Evolutionary conservation across 2,329 filamentous ascomycete species (phyloP), one percentile per base, ranked within the genome.

Genomic region (Colletotrichum eleusines): DNA sequence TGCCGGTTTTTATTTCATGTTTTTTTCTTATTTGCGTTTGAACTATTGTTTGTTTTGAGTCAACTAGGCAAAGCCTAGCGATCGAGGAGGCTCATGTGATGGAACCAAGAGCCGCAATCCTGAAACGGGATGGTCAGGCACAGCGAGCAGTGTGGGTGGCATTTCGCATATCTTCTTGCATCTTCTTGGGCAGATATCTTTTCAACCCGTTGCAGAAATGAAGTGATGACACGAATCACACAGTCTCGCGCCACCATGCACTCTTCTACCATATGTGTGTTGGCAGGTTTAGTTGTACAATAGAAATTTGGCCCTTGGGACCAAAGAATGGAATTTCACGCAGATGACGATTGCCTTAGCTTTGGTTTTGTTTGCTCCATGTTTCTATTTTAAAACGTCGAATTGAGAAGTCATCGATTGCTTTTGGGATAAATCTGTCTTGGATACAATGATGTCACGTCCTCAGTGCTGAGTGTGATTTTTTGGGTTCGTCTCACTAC

Each of bases 141-240:
- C n/a, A 54, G 40, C 54, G 31, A 46, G 55, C 33, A 53, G 66
- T 65, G 66, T 51, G 46, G 66, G 61, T 50, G 67, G 23, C 33
- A 67, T 51, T 57, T 60, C 23, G 44, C 51, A 46, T 28, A 38
- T 55, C 48, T 50, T 28, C 46, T 60, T 60, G 51, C 67, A 70
- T 66, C 50, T 66, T 70, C 42, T 66, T 31, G 40, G 59, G 63
- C 50, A 61, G 67, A 57, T 63, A 70, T 70, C 54, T 60, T 57
- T 66, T 71, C 58, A 18, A 63, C 51, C 63, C 64, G 57, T 72
- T 65, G 59, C 69, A 68, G 67, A 54, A 72, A 72, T 71, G 70
- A 72, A 67, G 68, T 67, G 67, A 72, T 61, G 71, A 71, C 57
- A 66, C 46, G 53, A 66, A 66, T 26, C 66, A 62, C 53, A 66